Percentiles rank a stretch among this genome's conserved stretches.
Evolutionary conservation across 345 rosid genomes (phyloP).

Genomic region (Capsella bursapastoris): DNA sequence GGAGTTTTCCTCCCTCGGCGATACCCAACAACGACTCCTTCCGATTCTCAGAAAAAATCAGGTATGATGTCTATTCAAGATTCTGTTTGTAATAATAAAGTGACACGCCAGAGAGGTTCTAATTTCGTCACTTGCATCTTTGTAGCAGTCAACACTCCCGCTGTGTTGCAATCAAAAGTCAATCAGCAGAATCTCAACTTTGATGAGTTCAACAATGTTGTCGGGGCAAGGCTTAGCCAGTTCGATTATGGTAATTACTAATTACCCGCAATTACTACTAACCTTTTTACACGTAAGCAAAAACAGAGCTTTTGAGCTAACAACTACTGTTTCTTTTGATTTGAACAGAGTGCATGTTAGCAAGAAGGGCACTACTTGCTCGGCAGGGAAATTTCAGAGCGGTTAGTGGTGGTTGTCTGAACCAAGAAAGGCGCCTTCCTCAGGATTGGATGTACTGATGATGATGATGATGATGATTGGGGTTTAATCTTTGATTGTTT

Average conservation of each 20-base stretch:
- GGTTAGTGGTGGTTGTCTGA: conserved; percentile 19
- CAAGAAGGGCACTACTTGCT: conserved; percentile 28
- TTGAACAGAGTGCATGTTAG: conserved; percentile 35
- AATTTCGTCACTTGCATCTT: background rate
- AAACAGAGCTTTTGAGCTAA: background rate
- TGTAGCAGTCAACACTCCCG: background rate
- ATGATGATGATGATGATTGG: background rate
- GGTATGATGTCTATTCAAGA: background rate
- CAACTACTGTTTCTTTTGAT: background rate
- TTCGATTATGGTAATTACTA: conserved; percentile 39
- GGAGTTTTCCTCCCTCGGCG: conserved; percentile 46
- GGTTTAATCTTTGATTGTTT: background rate
- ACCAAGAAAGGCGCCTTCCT: conserved; percentile 43
- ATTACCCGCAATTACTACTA: background rate
- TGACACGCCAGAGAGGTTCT: background rate
- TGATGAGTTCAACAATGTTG: conserved; percentile 26
- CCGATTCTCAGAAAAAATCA: conserved; percentile 1
- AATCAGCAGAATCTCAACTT: conserved; percentile 4
- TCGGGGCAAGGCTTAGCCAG: conserved; percentile 14
- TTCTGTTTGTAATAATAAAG: background rate
- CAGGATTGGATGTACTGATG: conserved; percentile 46
- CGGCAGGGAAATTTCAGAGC: conserved; percentile 34
- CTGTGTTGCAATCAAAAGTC: conserved; percentile 19
- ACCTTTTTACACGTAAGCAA: too few relatives aligned
- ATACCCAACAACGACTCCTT: conserved; percentile 5